Conservation (phyloP, 495 filamentous ascomycete genomes). For the Penicillium crystallinum region DNA sequence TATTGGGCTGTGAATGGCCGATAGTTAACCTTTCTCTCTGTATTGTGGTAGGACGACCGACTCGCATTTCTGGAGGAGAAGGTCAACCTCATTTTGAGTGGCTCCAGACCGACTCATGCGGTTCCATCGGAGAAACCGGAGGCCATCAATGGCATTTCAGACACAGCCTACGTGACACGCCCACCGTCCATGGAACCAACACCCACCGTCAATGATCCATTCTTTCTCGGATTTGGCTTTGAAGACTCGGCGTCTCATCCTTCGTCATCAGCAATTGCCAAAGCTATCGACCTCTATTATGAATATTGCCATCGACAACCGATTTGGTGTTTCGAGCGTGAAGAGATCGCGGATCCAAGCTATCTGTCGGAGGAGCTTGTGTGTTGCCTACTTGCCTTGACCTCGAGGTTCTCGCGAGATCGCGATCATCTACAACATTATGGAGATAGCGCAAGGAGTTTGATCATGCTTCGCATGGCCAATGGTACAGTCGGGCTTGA, state of each 20-base stretch:
- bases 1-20: background rate
- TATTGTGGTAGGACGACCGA: conserved; percentile 30
- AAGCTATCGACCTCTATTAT: conserved; percentile 39
- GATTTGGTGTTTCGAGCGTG: conserved; percentile 44
- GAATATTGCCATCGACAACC: conserved; percentile 45
- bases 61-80: conserved; percentile 45
- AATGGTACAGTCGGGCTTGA: conserved; percentile 42
- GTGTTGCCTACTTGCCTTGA: conserved; percentile 40
- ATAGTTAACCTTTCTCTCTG: conserved; percentile 15
- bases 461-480: conserved; percentile 45
- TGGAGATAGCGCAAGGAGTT: conserved; percentile 34
- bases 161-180: conserved; percentile 14
- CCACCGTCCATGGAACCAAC: conserved; percentile 18
- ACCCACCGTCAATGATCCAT: conserved; percentile 18
- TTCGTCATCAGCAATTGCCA: conserved; percentile 24
- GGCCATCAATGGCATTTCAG: conserved; percentile 12
- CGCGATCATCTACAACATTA: conserved; percentile 35
- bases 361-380: conserved; percentile 37
- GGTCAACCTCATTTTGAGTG: conserved; percentile 41
- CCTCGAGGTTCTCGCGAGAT: conserved; percentile 37
- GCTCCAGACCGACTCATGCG: conserved; percentile 19
- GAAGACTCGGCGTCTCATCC: conserved; percentile 28
- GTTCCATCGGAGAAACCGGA: conserved; percentile 14
- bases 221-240: conserved; percentile 25
- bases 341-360: conserved; percentile 36